Conservation (phyloP, 2,329 filamentous ascomycete species). For the Furcasterigmium furcatum region DNA sequence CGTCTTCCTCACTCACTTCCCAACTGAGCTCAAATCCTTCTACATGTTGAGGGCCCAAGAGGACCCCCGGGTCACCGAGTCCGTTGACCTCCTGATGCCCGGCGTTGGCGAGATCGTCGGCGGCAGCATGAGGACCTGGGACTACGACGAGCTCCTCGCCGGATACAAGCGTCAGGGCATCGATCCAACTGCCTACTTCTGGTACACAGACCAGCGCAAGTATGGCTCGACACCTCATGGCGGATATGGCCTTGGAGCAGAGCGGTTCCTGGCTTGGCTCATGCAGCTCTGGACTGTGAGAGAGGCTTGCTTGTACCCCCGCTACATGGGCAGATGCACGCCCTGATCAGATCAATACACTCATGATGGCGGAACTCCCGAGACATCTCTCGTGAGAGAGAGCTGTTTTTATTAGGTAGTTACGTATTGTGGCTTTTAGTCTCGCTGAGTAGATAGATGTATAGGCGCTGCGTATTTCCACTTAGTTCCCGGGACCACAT, state of each 20-base stretch:
- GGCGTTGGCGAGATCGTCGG: slow-evolving; percentile 96
- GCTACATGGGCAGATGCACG: slow-evolving; percentile 79
- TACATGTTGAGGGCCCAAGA: slow-evolving; percentile 91
- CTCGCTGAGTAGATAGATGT: too few species aligned
- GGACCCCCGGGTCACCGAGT: slow-evolving; percentile 85
- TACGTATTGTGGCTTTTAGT: too few species aligned
- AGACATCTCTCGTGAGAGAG: too few species aligned
- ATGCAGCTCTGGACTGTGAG: slow-evolving; percentile 62
- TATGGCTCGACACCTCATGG: slow-evolving; percentile 92
- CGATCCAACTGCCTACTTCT: slow-evolving; percentile 84
- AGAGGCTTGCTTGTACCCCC: slow-evolving; percentile 70
- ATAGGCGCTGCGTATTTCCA: too few species aligned
- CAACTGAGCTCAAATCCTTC: slow-evolving; percentile 95
- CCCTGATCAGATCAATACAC: too few species aligned
- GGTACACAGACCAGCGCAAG: slow-evolving; percentile 95
- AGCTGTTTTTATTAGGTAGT: too few species aligned
- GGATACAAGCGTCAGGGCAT: slow-evolving; percentile 88
- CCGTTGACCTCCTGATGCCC: slow-evolving; percentile 82
- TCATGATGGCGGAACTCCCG: too few species aligned
- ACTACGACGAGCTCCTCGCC: slow-evolving; percentile 82
- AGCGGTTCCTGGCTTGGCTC: slow-evolving; percentile 68
- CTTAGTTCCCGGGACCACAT: too few species aligned
- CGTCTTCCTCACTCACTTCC: slow-evolving; percentile 97
- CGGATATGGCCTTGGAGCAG: slow-evolving; percentile 88
- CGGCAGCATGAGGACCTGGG: slow-evolving; percentile 92